A percentile compares a stretch with the other conserved stretches of the same genome.
These are phyloP conservation scores for Cryptococcus amylolentus DNA, from an alignment of 1,284 basidiomycete species.

Conservation along the genomic window DNA sequence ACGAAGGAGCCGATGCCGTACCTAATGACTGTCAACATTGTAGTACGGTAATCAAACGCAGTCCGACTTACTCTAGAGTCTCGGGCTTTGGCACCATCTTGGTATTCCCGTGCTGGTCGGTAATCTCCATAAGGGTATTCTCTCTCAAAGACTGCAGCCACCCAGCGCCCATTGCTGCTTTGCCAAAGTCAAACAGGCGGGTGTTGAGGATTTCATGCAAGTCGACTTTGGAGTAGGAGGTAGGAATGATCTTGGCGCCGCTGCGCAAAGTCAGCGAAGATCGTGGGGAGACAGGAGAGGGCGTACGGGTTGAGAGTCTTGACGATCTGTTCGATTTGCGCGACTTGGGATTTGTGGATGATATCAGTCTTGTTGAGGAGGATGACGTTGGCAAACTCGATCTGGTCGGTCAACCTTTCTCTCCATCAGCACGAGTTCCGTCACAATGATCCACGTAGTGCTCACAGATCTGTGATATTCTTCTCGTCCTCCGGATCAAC, in stretches of 20 bases:
- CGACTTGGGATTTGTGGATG: slow-evolving; percentile 38
- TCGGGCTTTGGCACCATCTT: slow-evolving; percentile 49
- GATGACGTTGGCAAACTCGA: slow-evolving; percentile 53
- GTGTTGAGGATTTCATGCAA: slow-evolving; percentile 47
- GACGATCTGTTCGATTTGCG: slow-evolving; percentile 44
- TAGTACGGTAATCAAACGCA: not conserved
- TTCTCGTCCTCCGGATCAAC: slow-evolving; percentile 52
- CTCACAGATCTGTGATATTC: slow-evolving; percentile 51
- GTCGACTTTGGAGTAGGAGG: slow-evolving; percentile 43
- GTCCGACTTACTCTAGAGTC: slow-evolving; percentile 43
- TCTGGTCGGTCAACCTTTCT: slow-evolving; percentile 45
- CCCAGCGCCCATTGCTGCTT: slow-evolving; percentile 50
- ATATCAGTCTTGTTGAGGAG: slow-evolving; percentile 52
- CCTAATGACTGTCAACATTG: slow-evolving; percentile 10
- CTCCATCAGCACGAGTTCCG: slow-evolving; percentile 26
- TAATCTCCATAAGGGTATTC: slow-evolving; percentile 24
- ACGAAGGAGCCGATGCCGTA: slow-evolving; percentile 49
- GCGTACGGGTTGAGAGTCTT: slow-evolving; percentile 50
- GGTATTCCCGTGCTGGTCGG: slow-evolving; percentile 24
- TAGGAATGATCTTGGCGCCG: slow-evolving; percentile 43
- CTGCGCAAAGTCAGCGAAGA: slow-evolving; percentile 3
- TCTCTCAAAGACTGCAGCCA: slow-evolving; percentile 52
- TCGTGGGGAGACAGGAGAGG: not conserved
- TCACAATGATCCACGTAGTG: not conserved
- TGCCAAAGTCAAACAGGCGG: slow-evolving; percentile 49